These are phyloP conservation scores for Fusarium anthophilum DNA, from an alignment of 2,329 filamentous ascomycete species.

Conservation along the genomic window DNA sequence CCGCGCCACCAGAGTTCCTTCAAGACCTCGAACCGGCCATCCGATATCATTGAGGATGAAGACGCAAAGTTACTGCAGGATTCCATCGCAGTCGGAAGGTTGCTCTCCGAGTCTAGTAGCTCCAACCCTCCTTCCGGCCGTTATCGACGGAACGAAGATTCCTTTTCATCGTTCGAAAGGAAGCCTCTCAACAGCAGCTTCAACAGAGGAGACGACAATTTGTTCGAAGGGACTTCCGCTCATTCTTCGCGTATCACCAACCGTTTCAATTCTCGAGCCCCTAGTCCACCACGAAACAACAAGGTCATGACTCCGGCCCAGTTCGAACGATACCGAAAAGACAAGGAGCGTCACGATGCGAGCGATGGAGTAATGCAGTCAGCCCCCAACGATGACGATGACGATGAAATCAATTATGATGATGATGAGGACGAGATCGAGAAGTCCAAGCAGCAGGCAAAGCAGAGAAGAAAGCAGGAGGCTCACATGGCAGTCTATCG, in stretches of 20 bases:
- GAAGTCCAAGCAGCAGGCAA: conserved; percentile 75
- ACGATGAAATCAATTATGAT: conserved; percentile 72
- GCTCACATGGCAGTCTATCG: conserved; percentile 90
- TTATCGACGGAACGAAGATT: conserved; percentile 55
- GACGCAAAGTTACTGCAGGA: conserved; percentile 64
- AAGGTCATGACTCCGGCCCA: conserved; percentile 92
- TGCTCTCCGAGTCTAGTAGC: conserved; percentile 48
- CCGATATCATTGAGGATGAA: conserved; percentile 59
- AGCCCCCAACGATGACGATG: conserved; percentile 66
- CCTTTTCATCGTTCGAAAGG: conserved; percentile 46
- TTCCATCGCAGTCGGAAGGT: conserved; percentile 60
- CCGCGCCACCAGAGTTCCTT: conserved; percentile 51
- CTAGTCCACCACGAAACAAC: conserved; percentile 63
- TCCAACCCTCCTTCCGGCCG: conserved; percentile 33
- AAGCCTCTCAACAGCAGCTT: conserved; percentile 44
- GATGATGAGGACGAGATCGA: conserved; percentile 84
- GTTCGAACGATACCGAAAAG: conserved; percentile 82
- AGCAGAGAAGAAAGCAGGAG: conserved; percentile 86
- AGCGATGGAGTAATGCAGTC: conserved; percentile 55
- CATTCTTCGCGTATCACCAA: conserved; percentile 51
- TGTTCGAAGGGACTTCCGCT: conserved; percentile 61
- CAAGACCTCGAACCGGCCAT: conserved; percentile 47
- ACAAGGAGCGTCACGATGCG: conserved; percentile 70
- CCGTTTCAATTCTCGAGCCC: conserved; percentile 48
- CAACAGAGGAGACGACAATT: conserved; percentile 62